These are phyloP conservation scores for Cyclotella baltica DNA, from an alignment of 108 stramenopile species.

Conservation along the genomic window DNA sequence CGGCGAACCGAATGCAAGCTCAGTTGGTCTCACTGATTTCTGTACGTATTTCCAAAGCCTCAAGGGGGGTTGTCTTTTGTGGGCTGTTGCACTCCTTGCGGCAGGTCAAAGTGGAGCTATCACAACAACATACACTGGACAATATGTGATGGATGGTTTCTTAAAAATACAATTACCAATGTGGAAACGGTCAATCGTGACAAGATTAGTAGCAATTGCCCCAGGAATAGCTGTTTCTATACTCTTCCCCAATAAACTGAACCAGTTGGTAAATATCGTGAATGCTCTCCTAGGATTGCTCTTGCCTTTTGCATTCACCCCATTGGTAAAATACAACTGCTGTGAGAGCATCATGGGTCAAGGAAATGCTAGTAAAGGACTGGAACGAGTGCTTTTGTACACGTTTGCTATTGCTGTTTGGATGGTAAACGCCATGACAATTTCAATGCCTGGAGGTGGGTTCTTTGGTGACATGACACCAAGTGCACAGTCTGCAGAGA, in stretches of 20 bases:
- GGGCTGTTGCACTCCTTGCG: conserved; percentile 85
- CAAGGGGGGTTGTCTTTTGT: conserved; percentile 54
- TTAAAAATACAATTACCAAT: conserved; percentile 69
- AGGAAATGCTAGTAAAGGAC: neutral
- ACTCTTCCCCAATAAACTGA: conserved; percentile 64
- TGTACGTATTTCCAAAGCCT: neutral
- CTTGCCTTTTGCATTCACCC: conserved; percentile 73
- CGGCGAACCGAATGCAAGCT: neutral
- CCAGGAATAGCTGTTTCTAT: conserved; percentile 81
- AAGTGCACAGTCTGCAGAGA: no score
- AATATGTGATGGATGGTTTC: conserved; percentile 91
- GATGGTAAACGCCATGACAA: neutral
- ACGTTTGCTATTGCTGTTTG: neutral
- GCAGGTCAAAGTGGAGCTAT: conserved; percentile 84
- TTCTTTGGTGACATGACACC: neutral
- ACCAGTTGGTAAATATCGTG: conserved; percentile 76
- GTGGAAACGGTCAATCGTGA: conserved; percentile 56
- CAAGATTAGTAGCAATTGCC: conserved; percentile 62
- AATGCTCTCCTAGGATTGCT: conserved; percentile 78
- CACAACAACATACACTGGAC: conserved; percentile 90
- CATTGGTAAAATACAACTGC: neutral
- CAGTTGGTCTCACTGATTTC: neutral
- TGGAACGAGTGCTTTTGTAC: neutral
- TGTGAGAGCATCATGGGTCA: neutral
- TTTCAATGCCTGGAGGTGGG: neutral